Evolutionary conservation across 805 yeast species (phyloP), one percentile per base, ranked within the genome.

Genomic region (Sugiyamaella marilandica): DNA sequence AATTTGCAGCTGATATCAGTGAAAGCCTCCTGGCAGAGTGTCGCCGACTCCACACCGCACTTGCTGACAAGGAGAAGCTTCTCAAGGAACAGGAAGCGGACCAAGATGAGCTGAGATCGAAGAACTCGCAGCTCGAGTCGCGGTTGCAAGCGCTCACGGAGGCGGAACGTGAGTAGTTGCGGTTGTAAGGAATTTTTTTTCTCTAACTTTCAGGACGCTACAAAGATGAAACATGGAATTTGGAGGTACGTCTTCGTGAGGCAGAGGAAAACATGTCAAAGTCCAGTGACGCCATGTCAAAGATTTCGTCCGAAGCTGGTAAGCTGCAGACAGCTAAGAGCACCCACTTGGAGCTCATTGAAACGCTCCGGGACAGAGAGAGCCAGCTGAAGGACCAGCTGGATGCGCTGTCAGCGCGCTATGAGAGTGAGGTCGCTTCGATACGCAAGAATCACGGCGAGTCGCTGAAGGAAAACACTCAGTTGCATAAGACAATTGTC

Each of bases 161-260:
- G 36, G 50, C 64, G 1, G 67, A 64, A 45, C 60, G 61, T 50
- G 43, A 18, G 55, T 34, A 46, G 24, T 33, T 45, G 7, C 50
- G 55, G 56, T 18, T 14, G 4, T 5, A 3, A 14, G 5, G 9
- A n/a, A 8, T 34, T 5, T 34, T 3, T 50, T 56, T 26, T 21
- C 8, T 10, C 41, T 21, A 45, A 50, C 43, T 24, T 45, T 41
- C 44, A 49, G 71, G 68, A 33, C 56, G 60, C 10, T 60, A 57
- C 54, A 62, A 65, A 36, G 70, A 67, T 19, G 71, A 67, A 39
- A 66, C 70, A 45, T 70, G 74, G 74, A 62, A 69, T 39, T 59
- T 70, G 33, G 71, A 68, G 47, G 55, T 65, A 19, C 63, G 66
- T 45, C 52, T 70, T 7, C 68, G 70, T 46, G 66, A 66, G 43